Base-by-base conservation (phyloP, 768 basidiomycete genomes). In the Leccinum variicolor region DNA sequence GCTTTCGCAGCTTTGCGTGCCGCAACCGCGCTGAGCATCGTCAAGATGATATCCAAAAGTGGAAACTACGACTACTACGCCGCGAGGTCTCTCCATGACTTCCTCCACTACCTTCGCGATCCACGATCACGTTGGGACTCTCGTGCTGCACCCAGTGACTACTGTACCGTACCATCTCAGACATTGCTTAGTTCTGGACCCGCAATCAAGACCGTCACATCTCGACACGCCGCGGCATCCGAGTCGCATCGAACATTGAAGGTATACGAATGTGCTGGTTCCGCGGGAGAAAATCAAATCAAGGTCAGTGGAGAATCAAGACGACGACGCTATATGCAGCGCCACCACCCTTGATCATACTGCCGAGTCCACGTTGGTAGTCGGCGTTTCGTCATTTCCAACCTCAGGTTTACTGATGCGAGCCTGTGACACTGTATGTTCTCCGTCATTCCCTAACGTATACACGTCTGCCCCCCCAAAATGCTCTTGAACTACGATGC, bases 21-120 rank as follows among this genome's bases (percentile, higher is more conserved):
- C 28, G 87, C 87, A 50, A 91, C 75, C 3, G 89, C 88, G 65
- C 86, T 89, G 52, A 90, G 75, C 87, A 89, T 89, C 25, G 31
- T 55, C 25, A 11, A 29, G 6, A 47, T 14, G 21, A 48, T 19
- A 53, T 11, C 36, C 54, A 17, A 53, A 57, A 55, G 59, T 2
- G 54, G 57, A 41, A 59, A 60, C 36, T 8, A 39, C 13, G 6
- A 8, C 6, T 5, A 41, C 17, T n/a, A 14, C 19, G 0, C 10
- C 21, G 17, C 43, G 2, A 17, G 59, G 41, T n/a, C 53, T 64
- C 3, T 54, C 54, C 36, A 59, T 45, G 4, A 63, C 61, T 19
- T 55, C 54, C 3, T 52, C 53, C 39, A 60, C 41, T 4, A 31
- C 49, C 19, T 47, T 53, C 10, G n/a, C n/a, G n/a, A n/a, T 33